Evolutionary conservation across 495 filamentous ascomycete genomes (phyloP).

Genomic region (Echria macrotheca): DNA sequence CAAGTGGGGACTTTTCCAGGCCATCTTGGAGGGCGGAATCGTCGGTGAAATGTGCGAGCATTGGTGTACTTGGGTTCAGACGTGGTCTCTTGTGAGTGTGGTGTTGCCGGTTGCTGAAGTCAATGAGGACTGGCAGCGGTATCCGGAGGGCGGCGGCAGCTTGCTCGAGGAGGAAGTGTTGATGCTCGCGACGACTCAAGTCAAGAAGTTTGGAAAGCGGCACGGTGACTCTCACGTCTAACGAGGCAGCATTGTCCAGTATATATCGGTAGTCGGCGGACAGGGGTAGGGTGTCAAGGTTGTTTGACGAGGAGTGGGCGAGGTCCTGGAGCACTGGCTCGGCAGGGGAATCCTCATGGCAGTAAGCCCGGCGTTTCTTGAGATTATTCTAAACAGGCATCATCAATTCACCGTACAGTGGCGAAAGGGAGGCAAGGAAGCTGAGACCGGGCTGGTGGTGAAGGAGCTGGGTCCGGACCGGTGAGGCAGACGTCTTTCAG

Average conservation of each 20-base stretch:
- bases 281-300: slow-evolving; percentile 27
- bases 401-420: slow-evolving; percentile 42
- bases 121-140: slow-evolving; percentile 12
- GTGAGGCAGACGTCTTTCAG: slow-evolving; percentile 19
- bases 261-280: slow-evolving; percentile 35
- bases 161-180: slow-evolving; percentile 33
- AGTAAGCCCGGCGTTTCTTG: slow-evolving; percentile 44
- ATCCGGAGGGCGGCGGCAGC: slow-evolving; percentile 25
- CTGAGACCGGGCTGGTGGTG: slow-evolving; percentile 16
- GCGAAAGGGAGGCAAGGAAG: slow-evolving; percentile 13
- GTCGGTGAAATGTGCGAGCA: slow-evolving; percentile 21
- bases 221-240: slow-evolving; percentile 22
- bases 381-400: slow-evolving; percentile 45
- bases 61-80: slow-evolving; percentile 27
- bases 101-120: slow-evolving; percentile 12
- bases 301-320: slow-evolving; percentile 24
- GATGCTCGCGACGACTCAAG: slow-evolving; percentile 26
- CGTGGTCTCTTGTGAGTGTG: slow-evolving; percentile 34
- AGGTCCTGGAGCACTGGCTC: slow-evolving; percentile 35
- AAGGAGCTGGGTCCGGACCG: slow-evolving; percentile 20
- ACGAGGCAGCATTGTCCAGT: slow-evolving; percentile 30
- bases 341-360: slow-evolving; percentile 34
- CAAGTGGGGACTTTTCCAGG: slow-evolving; percentile 36
- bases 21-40: slow-evolving; percentile 14
- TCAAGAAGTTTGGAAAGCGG: slow-evolving; percentile 23